Evolutionary conservation across 306 rosid genomes (phyloP).

Genomic region (Urtica urens): DNA sequence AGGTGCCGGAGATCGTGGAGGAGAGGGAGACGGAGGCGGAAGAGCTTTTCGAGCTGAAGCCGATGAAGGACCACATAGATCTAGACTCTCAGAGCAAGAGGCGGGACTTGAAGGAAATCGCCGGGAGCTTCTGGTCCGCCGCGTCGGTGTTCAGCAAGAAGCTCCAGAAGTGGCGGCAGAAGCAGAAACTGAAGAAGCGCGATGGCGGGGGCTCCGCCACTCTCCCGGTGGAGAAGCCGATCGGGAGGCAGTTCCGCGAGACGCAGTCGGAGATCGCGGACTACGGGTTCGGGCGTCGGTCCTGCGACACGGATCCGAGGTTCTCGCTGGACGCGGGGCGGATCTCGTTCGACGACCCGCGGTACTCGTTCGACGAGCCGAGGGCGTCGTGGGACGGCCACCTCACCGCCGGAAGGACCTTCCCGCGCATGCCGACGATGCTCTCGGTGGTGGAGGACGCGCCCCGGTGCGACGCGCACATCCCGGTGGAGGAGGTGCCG

Average conservation of each 20-base stretch:
- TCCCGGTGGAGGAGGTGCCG: slow-evolving; percentile 77
- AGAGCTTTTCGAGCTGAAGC: slow-evolving; percentile 50
- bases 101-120: slow-evolving; percentile 81
- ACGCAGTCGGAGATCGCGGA: slow-evolving; percentile 99
- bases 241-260: slow-evolving; percentile 78
- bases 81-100: slow-evolving; percentile 78
- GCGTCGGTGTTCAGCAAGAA: slow-evolving; percentile 98
- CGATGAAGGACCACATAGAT: slow-evolving; percentile 89
- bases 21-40: slow-evolving; percentile 27
- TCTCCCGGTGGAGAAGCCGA: slow-evolving; percentile 89
- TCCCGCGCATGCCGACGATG: slow-evolving; percentile 86
- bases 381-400: slow-evolving; percentile 98
- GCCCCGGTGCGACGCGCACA: slow-evolving; percentile 73
- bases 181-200: slow-evolving; percentile 87
- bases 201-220: slow-evolving; percentile 65
- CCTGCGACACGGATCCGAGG: slow-evolving; percentile 95
- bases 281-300: slow-evolving; percentile 88
- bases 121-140: slow-evolving; percentile 94
- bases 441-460: slow-evolving; percentile 85
- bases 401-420: slow-evolving; percentile 46
- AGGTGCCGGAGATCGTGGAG: slow-evolving; percentile 67
- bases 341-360: slow-evolving; percentile 78
- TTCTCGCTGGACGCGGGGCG: slow-evolving; percentile 61
- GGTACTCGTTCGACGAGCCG: slow-evolving; percentile 86
- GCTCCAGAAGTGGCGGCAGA: slow-evolving; percentile 94